Evolutionary conservation across 441 rosid species (phyloP).

Genomic region (Bocquillonia castaneifolia): DNA sequence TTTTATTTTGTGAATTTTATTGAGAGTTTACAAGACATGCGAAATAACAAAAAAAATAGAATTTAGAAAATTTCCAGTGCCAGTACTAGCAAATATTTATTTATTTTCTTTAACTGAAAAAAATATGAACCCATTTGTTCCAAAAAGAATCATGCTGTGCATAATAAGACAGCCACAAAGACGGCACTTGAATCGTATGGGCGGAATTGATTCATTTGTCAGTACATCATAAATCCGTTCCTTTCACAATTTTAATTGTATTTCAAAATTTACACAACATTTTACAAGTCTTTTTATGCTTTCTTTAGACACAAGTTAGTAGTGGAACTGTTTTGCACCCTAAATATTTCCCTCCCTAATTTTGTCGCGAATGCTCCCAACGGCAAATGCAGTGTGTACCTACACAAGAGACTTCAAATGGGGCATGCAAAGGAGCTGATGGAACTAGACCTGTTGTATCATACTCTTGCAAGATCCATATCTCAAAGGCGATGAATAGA

Average conservation of each 20-base stretch:
- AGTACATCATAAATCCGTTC: background rate
- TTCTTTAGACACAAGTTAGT: conserved; percentile 9
- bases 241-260: background rate
- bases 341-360: background rate
- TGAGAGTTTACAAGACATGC: too few relatives aligned
- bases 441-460: background rate
- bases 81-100: too few relatives aligned
- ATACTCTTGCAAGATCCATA: conserved; percentile 1
- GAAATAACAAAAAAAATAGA: too few relatives aligned
- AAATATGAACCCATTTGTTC: too few relatives aligned
- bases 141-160: background rate
- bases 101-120: too few relatives aligned
- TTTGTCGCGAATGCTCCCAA: background rate
- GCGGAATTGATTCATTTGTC: background rate
- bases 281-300: background rate
- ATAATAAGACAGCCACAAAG: too few relatives aligned
- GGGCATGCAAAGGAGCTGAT: background rate
- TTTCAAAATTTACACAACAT: conserved; percentile 1
- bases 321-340: background rate
- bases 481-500: too few relatives aligned
- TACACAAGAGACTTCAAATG: background rate
- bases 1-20: too few relatives aligned
- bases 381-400: background rate
- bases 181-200: background rate
- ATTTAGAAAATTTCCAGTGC: too few relatives aligned